phyloP scores from a whole-genome alignment of 805 yeast species.

The Saturnispora kantuleensis region DNA sequence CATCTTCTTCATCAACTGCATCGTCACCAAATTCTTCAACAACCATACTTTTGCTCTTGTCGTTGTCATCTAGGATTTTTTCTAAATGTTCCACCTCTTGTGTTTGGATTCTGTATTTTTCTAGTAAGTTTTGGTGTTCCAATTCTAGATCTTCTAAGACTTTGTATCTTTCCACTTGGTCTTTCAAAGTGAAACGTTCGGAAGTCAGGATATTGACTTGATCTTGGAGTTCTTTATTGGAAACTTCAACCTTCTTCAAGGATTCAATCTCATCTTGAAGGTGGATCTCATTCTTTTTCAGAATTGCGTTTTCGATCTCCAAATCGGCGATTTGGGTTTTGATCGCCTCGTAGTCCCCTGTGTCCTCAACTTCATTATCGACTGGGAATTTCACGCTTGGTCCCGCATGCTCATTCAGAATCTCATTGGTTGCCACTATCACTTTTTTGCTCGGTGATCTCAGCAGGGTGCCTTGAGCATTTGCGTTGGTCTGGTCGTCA shows the following conservation, averaged over 20 bases:
- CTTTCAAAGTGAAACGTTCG: neutral
- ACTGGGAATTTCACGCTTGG: conserved; percentile 10
- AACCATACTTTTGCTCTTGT: conserved; percentile 10
- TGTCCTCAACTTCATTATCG: conserved; percentile 5
- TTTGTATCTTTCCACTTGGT: conserved; percentile 3
- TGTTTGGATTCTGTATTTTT: conserved; percentile 3
- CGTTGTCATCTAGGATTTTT: conserved; percentile 6
- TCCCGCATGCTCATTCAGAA: conserved; percentile 10
- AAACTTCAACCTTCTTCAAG: neutral
- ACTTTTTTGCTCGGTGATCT: conserved; percentile 12
- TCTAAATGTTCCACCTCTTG: conserved; percentile 9
- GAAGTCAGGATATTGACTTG: conserved; percentile 5
- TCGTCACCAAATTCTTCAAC: conserved; percentile 4
- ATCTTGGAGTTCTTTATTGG: conserved; percentile 4
- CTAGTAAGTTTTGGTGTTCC: conserved; percentile 1
- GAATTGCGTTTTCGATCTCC: conserved; percentile 8
- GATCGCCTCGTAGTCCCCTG: neutral
- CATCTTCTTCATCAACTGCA: conserved; percentile 9
- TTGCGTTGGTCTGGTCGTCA: conserved; percentile 17
- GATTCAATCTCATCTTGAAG: neutral
- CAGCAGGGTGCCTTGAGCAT: conserved; percentile 9
- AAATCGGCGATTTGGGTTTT: neutral
- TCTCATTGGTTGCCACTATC: conserved; percentile 12
- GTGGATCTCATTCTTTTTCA: conserved; percentile 1
- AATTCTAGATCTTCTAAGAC: conserved; percentile 8